Evolutionary conservation across 768 basidiomycete species (phyloP).

Genomic region (Rhizopogon salebrosus): DNA sequence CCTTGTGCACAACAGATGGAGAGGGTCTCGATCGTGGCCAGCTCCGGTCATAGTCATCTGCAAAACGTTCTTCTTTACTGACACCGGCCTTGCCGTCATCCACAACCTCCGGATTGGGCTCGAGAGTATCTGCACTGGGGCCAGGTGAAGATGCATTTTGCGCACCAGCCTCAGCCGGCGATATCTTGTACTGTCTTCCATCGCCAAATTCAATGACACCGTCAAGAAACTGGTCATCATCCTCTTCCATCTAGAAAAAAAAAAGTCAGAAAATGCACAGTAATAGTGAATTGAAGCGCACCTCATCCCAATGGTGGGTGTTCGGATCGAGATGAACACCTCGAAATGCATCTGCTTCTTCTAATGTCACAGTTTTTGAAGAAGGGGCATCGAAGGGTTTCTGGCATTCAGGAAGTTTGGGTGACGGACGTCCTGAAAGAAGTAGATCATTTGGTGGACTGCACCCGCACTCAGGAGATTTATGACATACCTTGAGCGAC

Average conservation of each 20-base stretch:
- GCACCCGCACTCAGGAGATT: conserved; percentile 8
- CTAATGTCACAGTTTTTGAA: conserved; percentile 55
- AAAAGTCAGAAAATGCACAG: conserved; percentile 4
- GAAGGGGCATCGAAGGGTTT: conserved; percentile 48
- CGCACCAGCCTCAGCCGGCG: conserved; percentile 33
- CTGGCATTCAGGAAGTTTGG: conserved; percentile 29
- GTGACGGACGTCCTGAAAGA: conserved; percentile 7
- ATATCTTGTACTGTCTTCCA: conserved; percentile 85
- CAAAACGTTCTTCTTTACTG: conserved; percentile 83
- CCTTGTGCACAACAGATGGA: conserved; percentile 38
- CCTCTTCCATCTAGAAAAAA: conserved; percentile 72
- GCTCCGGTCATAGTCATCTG: conserved; percentile 92
- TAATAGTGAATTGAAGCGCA: conserved; percentile 34
- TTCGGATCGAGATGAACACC: conserved; percentile 93
- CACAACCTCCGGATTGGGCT: conserved; percentile 10
- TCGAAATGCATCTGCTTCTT: conserved; percentile 91
- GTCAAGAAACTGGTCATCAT: conserved; percentile 84
- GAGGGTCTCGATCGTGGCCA: conserved; percentile 77
- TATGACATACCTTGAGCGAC: conserved; percentile 70
- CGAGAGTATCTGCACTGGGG: conserved; percentile 6
- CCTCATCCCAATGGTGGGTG: conserved; percentile 97
- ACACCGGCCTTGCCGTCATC: conserved; percentile 10
- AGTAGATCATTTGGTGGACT: not conserved
- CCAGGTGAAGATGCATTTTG: not conserved
- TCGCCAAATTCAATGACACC: conserved; percentile 95